A percentile compares a stretch with the other conserved stretches of the same genome.
Conservation (phyloP, 345 rosid genomes). For the Fremontodendron californicum region DNA sequence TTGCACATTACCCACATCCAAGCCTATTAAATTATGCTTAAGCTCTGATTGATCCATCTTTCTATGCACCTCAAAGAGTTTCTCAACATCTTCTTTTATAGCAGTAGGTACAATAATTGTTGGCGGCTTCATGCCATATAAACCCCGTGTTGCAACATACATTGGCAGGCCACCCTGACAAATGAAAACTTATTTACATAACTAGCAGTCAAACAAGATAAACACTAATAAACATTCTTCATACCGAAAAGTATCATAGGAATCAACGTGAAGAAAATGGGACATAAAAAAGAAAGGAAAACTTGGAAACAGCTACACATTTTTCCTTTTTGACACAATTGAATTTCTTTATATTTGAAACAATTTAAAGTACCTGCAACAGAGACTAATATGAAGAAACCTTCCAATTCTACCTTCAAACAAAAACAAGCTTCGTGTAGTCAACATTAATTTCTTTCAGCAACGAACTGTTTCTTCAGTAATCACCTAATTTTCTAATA, state of each 20-base stretch:
- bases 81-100: conserved; percentile 64
- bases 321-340: not conserved
- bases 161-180: conserved; percentile 87
- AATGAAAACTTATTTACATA: not conserved
- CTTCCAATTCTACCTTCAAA: not conserved
- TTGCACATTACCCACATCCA: conserved; percentile 70
- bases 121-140: conserved; percentile 80
- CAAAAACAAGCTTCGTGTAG: not conserved
- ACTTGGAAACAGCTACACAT: not conserved
- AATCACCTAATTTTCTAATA: not conserved
- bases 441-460: not conserved
- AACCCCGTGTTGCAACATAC: conserved; percentile 91
- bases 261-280: not conserved
- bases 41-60: conserved; percentile 80
- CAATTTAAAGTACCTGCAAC: not conserved
- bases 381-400: not conserved
- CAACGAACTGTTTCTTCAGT: not conserved
- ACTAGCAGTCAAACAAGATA: not conserved
- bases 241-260: not conserved
- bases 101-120: conserved; percentile 67
- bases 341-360: not conserved
- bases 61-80: conserved; percentile 76
- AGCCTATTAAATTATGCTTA: conserved; percentile 60
- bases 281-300: not conserved
- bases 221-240: not conserved